Evolutionary conservation across 73 alveolate species (phyloP), one percentile per base, ranked within the genome.

Genomic region (Breviolum minutum): DNA sequence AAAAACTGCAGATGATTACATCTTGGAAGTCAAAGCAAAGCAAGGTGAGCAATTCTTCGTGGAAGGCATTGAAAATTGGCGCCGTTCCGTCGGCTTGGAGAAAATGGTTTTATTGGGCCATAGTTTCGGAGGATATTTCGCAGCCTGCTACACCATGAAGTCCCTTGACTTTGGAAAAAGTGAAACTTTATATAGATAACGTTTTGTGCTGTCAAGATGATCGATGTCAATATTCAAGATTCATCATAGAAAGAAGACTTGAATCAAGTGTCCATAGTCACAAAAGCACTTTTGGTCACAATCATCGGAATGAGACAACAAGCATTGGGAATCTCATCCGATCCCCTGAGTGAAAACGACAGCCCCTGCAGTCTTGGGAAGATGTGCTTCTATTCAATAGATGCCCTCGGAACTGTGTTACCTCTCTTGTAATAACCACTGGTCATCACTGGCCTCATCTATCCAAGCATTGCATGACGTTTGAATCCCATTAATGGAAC

Each of bases 11-110:
- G 24, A 68, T 68, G 17, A 14, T 22, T 68, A 17, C 77, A 68
- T 68, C 24, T 68, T 14, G 87, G 87, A 13, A 30, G 87, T 4
- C 32, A 12, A 12, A 63, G 14, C 86, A 17, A 0, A 13, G 30
- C 66, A 11, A 54, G 90, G 97, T 63, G 97, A 91, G 97, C 88
- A 91, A 63, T 91, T 71, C 64, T 91, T 91, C 97, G 80, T 91
- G 40, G 97, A 71, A 19, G 97, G 97, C 97, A 91, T 91, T 61
- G 97, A 91, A 40, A 62, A 63, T 27, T 91, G 97, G 97, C 97
- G 97, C 24, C 73, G 88, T 62, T 32, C 97, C 0, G 88, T 73
- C 29, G 97, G 97, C 77, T 19, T 91, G 63, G 88, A 91, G 10
- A 54, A 61, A 48, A 61, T 84, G 93, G 93, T 84, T 48, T 26